Evolutionary conservation across 257 asterid genomes (phyloP), one percentile per base, ranked within the genome.

Genomic region (Oldenlandia corymbosa): DNA sequence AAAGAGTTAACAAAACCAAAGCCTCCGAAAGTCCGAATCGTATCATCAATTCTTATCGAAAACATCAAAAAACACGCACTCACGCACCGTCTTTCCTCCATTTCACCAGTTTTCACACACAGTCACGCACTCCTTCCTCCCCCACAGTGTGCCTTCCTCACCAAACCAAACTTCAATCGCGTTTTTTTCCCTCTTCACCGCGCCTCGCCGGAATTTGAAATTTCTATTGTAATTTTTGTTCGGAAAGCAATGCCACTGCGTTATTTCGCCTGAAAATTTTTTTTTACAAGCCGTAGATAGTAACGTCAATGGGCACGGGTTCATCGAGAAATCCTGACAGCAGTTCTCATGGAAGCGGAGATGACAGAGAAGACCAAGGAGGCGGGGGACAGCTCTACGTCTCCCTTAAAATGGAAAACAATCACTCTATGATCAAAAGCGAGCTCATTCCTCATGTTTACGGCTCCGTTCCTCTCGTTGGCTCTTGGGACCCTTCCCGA

Each of bases 351-450:
- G 95, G 86, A 78, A 69, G 78, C 65, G 96, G 61, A 8, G 61
- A 80, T 0, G 88, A 83, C 41, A 63, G 80, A 47, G 91, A 83
- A 48, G 94, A 91, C 79, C 87, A 86, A 26, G 91, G 80, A 43
- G 98, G 97, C 24, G 98, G 97, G 24, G 92, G 93, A 17, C 99
- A 89, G 60, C 94, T 92, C 77, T 92, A 80, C 58, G 95, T 92
- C 39, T 92, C 99, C 39, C 96, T 92, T 67, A 89, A 83, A 77
- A 89, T 92, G 97, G 96, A 92, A 78, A 84, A 62, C 32, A 69
- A 85, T 75, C 83, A 69, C 67, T 16, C 61, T 31, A 77, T 74
- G 56, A 87, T 75, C 78, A 80, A 73, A 49, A 86, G 84, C 54
- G 90, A 87, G n/a, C 95, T 92, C 69, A 61, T 79, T 16, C 99